These are phyloP conservation scores for Pneumocystis oryctolagi DNA, from an alignment of 1,139 yeast species.

Conservation along the genomic window DNA sequence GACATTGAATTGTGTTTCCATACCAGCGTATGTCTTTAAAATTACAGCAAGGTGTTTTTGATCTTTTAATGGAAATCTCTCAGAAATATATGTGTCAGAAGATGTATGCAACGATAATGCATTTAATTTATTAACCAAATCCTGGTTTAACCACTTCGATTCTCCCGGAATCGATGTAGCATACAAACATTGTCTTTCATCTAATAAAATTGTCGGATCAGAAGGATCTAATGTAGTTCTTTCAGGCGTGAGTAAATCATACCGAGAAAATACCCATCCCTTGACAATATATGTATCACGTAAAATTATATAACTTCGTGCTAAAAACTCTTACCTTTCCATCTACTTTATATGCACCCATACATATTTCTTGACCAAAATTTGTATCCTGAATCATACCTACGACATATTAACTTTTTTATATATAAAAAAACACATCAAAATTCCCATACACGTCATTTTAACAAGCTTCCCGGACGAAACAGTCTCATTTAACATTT, in stretches of 20 bases:
- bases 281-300: background rate
- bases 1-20: constrained; percentile 6
- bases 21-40: constrained; percentile 4
- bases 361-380: constrained; percentile 6
- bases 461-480: background rate
- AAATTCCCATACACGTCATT: background rate
- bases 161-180: constrained; percentile 5
- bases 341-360: constrained; percentile 3
- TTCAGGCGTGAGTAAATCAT: background rate
- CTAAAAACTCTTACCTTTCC: background rate
- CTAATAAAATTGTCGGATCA: background rate
- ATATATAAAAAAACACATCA: background rate
- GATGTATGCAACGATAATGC: background rate
- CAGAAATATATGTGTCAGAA: background rate
- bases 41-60: background rate
- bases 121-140: background rate
- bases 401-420: background rate
- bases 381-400: constrained; percentile 7
- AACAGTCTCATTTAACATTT: background rate
- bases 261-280: background rate
- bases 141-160: background rate
- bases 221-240: background rate
- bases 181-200: constrained; percentile 3
- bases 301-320: background rate
- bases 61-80: background rate